Percentiles rank a stretch among this genome's conserved stretches.
These are phyloP conservation scores for Backusella mclennaniae DNA, from an alignment of 192 early-diverging fungal species.

Conservation along the genomic window DNA sequence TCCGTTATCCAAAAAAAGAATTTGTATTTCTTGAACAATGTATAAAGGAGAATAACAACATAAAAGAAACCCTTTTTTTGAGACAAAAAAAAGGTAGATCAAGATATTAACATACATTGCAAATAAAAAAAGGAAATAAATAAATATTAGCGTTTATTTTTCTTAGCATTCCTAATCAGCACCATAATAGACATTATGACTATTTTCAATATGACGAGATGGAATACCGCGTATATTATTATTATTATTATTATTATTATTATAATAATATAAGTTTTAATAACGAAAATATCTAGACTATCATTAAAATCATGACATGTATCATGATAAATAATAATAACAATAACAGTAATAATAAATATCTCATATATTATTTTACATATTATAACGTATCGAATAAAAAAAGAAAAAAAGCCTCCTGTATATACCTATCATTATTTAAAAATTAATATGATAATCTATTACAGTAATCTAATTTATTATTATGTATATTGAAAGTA, in stretches of 20 bases:
- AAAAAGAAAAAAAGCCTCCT: background rate
- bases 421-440: background rate
- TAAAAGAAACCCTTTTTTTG: background rate
- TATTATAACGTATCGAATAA: background rate
- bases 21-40: background rate
- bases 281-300: background rate
- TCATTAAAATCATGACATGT: background rate
- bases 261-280: background rate
- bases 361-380: background rate
- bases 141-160: background rate
- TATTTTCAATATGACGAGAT: no score
- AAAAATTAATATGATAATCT: background rate
- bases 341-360: background rate
- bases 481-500: background rate
- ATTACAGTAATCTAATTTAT: background rate
- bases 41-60: background rate
- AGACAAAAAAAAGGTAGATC: background rate
- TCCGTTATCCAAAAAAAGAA: slow-evolving; percentile 1
- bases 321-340: background rate
- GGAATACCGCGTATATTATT: background rate
- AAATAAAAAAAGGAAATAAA: background rate
- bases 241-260: background rate
- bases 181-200: no score
- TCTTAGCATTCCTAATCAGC: background rate
- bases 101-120: background rate